Conservation (phyloP, 2,329 filamentous ascomycete genomes). For the Whalleya microplaca region DNA sequence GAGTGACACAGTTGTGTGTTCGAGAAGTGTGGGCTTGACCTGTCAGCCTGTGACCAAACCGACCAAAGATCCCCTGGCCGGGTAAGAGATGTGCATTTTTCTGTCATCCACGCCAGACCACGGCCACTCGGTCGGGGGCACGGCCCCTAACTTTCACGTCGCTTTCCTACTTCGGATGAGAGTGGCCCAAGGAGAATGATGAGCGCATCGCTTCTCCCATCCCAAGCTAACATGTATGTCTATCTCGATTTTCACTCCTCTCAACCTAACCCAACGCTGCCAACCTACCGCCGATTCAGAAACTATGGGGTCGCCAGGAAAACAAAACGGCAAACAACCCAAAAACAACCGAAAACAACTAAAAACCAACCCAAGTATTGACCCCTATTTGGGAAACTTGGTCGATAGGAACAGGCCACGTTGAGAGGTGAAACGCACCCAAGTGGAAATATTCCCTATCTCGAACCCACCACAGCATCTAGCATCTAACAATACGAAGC, state of each 20-base stretch:
- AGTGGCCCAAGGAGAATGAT: background rate
- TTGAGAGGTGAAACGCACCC: constrained; percentile 20
- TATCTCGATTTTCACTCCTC: background rate
- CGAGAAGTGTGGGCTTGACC: constrained; percentile 42
- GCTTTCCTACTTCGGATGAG: background rate
- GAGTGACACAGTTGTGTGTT: constrained; percentile 46
- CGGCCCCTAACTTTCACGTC: background rate
- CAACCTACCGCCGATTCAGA: background rate
- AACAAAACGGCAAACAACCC: background rate
- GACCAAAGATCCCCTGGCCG: background rate
- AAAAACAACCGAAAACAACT: too few relatives aligned
- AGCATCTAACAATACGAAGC: constrained; percentile 1
- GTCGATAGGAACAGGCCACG: constrained; percentile 11
- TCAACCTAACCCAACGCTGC: too few relatives aligned
- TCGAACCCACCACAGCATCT: constrained; percentile 1
- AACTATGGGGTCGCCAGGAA: background rate
- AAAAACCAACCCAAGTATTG: background rate
- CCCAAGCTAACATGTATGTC: too few relatives aligned
- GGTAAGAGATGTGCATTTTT: background rate
- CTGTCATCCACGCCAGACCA: background rate
- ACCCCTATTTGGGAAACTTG: too few relatives aligned
- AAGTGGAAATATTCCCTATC: constrained; percentile 8
- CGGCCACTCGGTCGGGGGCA: too few relatives aligned
- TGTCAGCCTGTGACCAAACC: background rate
- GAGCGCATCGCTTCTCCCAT: background rate